phyloP scores from a whole-genome alignment of 352 stramenopile genomes.

The Pythium aristosporum region DNA sequence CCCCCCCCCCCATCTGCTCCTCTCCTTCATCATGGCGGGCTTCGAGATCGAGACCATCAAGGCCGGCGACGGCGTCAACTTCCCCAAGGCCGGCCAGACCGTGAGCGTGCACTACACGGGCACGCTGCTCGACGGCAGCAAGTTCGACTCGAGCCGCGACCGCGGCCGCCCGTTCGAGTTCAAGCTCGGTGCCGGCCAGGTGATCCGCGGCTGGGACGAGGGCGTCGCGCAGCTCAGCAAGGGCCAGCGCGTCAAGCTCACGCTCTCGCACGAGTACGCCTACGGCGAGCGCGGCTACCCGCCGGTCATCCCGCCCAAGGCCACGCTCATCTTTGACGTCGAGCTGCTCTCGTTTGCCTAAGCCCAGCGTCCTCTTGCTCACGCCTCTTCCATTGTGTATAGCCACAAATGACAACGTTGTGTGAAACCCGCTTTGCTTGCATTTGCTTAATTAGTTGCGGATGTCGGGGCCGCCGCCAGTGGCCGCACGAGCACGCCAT shows the following conservation, averaged over 20 bases:
- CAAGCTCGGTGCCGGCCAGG: slow-evolving; percentile 66
- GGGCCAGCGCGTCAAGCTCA: slow-evolving; percentile 92
- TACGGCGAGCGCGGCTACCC: slow-evolving; percentile 91
- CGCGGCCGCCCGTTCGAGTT: slow-evolving; percentile 79
- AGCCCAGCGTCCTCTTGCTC: neutral
- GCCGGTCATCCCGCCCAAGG: slow-evolving; percentile 89
- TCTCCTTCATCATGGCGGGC: slow-evolving; percentile 36
- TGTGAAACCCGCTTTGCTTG: neutral
- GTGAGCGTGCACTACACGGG: slow-evolving; percentile 80
- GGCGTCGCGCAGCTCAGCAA: slow-evolving; percentile 87
- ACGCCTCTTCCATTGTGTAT: too few relatives aligned
- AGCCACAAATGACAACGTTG: neutral
- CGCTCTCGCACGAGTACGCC: slow-evolving; percentile 92
- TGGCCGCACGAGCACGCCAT: slow-evolving; percentile 2
- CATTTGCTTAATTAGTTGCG: neutral
- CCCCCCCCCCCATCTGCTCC: too few relatives aligned
- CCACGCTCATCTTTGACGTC: slow-evolving; percentile 93
- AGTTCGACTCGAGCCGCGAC: slow-evolving; percentile 84
- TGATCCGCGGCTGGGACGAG: slow-evolving; percentile 82
- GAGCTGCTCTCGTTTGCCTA: slow-evolving; percentile 86
- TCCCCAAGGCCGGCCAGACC: slow-evolving; percentile 63
- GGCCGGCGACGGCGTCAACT: slow-evolving; percentile 74
- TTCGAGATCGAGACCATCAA: slow-evolving; percentile 82
- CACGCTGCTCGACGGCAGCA: slow-evolving; percentile 71
- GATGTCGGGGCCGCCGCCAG: neutral